Evolutionary conservation across 352 stramenopile genomes (phyloP).

Genomic region (Phytophthora palmivora): DNA sequence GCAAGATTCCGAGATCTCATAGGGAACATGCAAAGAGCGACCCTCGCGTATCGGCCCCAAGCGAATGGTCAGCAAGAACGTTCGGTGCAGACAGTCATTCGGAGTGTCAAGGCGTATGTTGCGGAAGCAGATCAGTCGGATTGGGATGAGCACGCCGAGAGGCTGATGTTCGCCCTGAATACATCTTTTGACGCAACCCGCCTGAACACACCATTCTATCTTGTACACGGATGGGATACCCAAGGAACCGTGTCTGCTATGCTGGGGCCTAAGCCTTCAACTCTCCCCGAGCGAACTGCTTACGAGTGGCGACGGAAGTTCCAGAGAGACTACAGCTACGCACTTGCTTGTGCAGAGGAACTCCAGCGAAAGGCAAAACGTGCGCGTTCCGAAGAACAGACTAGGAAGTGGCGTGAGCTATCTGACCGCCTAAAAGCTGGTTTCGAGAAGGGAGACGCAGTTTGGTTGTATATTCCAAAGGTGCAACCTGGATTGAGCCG

Average conservation of each 20-base stretch:
- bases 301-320: slow-evolving; percentile 16
- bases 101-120: too few relatives aligned
- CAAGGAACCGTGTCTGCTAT: background rate
- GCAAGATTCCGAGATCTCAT: too few relatives aligned
- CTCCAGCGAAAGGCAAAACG: too few relatives aligned
- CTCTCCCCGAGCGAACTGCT: slow-evolving; percentile 1
- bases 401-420: slow-evolving; percentile 7
- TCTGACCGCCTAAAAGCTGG: slow-evolving; percentile 3
- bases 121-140: too few relatives aligned
- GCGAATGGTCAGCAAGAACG: too few relatives aligned
- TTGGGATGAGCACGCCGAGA: slow-evolving; percentile 1
- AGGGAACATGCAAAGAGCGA: too few relatives aligned
- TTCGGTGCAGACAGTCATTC: too few relatives aligned
- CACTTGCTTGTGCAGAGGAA: too few relatives aligned
- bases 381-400: background rate
- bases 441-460: background rate
- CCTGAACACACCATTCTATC: background rate
- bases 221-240: background rate
- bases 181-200: background rate
- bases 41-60: too few relatives aligned
- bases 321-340: too few relatives aligned
- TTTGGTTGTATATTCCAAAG: slow-evolving; percentile 1
- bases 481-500: slow-evolving; percentile 1
- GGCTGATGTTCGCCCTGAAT: slow-evolving; percentile 2
- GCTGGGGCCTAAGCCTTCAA: background rate